Conservation (phyloP, 257 asterid genomes). For the Solanum acaule region DNA sequence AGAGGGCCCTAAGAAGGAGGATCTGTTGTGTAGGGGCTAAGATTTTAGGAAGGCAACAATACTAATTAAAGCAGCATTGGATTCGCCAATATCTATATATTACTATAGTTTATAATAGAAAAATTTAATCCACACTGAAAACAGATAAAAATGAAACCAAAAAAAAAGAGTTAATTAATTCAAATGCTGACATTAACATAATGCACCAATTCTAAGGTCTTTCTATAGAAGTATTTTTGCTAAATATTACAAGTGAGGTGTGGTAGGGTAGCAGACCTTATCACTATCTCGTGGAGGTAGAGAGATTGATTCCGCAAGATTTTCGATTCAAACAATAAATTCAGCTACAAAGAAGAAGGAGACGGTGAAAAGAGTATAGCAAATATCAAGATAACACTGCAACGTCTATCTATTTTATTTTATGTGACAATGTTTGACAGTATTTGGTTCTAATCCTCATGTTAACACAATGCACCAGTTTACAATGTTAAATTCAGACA, state of each 20-base stretch:
- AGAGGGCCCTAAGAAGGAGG: not conserved
- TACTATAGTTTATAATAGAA: not conserved
- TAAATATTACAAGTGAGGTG: fast-evolving
- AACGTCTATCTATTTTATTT: no score
- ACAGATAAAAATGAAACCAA: not conserved
- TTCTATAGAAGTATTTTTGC: no score
- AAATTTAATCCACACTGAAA: not conserved
- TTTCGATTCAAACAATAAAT: no score
- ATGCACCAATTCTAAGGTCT: not conserved
- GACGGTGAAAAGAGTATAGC: not conserved
- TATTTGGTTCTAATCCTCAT: no score
- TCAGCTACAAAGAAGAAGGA: not conserved
- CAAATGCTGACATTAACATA: not conserved
- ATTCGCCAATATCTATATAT: not conserved
- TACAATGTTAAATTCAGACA: no score
- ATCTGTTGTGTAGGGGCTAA: not conserved
- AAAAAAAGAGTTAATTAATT: not conserved
- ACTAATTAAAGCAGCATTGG: not conserved
- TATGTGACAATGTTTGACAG: fast-evolving
- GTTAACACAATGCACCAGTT: no score
- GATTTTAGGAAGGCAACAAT: not conserved
- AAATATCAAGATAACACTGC: fast-evolving
- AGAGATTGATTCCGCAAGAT: fast-evolving
- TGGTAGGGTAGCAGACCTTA: no score
- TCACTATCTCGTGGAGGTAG: fast-evolving